Base-by-base conservation (phyloP, 352 stramenopile genomes). In the Globisporangium apiculatum region DNA sequence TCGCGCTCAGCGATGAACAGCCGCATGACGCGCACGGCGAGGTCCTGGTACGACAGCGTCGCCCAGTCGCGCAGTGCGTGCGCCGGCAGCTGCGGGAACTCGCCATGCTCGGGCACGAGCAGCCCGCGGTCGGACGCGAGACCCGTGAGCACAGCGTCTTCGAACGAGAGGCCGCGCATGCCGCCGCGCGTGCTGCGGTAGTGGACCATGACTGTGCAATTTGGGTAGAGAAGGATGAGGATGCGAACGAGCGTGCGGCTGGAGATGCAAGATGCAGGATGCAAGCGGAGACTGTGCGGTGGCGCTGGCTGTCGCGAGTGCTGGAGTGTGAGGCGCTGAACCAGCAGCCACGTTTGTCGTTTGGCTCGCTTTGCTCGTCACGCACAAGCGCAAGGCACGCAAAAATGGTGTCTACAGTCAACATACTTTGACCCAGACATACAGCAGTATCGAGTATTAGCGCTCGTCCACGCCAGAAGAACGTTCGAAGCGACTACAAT, bases 1-100 rank as follows among this genome's bases (percentile, higher is more conserved):
- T 99, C 91, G 66, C 91, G 84, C 43, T 97, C 86, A 59, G 95
- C 83, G 52, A 99, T 97, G 79, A 98, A 99, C 54, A 98, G 90
- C 1, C 84, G 81, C 83, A 99, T 98, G 53, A 99, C 87, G 55
- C 98, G 83, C 37, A 94, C 81, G 0, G 96, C 91, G 55, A 99
- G 74, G 48, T 97, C 90, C 57, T 94, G 75, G 75, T 98, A 99
- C 57, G 83, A 90, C n/a, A 99, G 78, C 47, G 65, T 72, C 43
- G 91, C 74, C 93, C 94, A 96, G 58, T 82, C 73, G 38, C 79
- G 52, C 14, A 95, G 73, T 42, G 81, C 83, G 38, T 92, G 66
- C 35, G 64, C 59, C 6, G 80, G 81, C 48, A 96, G 75, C 59
- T 68, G 71, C 43, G 87, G 87, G 72, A 96, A 94, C 61, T 89